Base-by-base conservation (phyloP, 495 filamentous ascomycete genomes). In the Daldinia childiae region DNA sequence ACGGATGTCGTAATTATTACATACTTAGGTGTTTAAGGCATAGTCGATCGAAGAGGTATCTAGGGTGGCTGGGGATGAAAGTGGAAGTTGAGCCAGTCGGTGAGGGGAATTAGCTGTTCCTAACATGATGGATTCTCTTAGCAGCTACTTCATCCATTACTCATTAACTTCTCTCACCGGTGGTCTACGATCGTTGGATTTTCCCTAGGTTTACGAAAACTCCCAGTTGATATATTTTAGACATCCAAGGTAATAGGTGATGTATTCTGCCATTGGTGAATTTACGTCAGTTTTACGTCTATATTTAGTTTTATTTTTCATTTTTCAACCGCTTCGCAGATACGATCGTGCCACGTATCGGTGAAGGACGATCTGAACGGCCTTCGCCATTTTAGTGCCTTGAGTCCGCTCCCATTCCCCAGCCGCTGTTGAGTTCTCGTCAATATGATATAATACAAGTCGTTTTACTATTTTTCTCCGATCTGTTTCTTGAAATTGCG, bases 401-500 rank as follows among this genome's bases (percentile, higher is more conserved):
- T 21, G 21, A 21, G 3, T 48, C 4, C n/a, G n/a, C n/a, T n/a
- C n/a, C n/a, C n/a, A n/a, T 7, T 4, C 2, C 50, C 14, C 24
- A 8, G 6, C 8, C 8, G 7, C 24, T 7, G 27, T 24, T 2
- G 6, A 5, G 24, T 26, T 24, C 11, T 29, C 30, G 15, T 30
- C 27, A 30, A 54, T 54, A 30, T 54, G 24, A 54, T 54, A 29
- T 30, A 30, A 15, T 54, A 30, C 50, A 54, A 17, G 24, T 30
- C 27, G 24, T 3, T 27, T 29, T 32, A 5, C 32, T 6, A 29
- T 8, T 51, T 21, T 43, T 89, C 87, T 11, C 83, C 83, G 64
- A 85, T 83, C 32, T 83, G 51, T 14, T 64, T 52, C 69, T 79
- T 85, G 68, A 91, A 90, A 6, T 75, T 75, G 11, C 58, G 61